Conservation (phyloP, 805 yeast species). For the Lipomyces japonicus region DNA sequence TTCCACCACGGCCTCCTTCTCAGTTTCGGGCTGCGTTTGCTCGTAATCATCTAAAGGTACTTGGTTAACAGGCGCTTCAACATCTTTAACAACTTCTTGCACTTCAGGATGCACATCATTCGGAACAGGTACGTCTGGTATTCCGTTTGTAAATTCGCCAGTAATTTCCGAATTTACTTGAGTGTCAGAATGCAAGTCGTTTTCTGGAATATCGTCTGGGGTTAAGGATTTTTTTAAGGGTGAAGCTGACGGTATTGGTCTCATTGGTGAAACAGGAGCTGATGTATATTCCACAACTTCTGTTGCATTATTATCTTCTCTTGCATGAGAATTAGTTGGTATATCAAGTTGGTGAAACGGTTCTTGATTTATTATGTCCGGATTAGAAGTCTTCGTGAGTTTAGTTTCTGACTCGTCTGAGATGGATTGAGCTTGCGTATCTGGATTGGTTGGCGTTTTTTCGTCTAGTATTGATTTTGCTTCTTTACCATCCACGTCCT, state of each 20-base stretch:
- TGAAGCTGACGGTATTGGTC: too few relatives aligned
- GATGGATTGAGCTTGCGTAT: not conserved
- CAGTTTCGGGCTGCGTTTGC: not conserved
- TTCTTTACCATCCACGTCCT: slow-evolving; percentile 24
- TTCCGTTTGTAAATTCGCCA: too few relatives aligned
- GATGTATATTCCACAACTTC: too few relatives aligned
- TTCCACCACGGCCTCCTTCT: slow-evolving; percentile 1
- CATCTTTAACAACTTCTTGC: not conserved
- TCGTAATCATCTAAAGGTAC: not conserved
- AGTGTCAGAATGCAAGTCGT: too few relatives aligned
- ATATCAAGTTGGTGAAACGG: too few relatives aligned
- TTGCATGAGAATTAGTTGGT: not conserved
- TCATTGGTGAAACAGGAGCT: not conserved
- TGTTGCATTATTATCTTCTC: not conserved
- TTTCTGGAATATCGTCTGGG: too few relatives aligned
- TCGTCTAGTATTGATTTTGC: slow-evolving; percentile 25
- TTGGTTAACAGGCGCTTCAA: not conserved
- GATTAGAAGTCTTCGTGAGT: too few relatives aligned
- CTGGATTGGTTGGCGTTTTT: slow-evolving; percentile 11
- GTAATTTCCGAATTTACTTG: too few relatives aligned
- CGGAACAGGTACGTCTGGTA: too few relatives aligned
- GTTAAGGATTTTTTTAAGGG: too few relatives aligned
- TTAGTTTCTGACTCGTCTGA: not conserved
- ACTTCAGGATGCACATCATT: too few relatives aligned
- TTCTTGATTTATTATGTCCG: too few relatives aligned